Evolutionary conservation across 352 stramenopile species (phyloP).

Genomic region (Globisporangium rhizosaccharum): DNA sequence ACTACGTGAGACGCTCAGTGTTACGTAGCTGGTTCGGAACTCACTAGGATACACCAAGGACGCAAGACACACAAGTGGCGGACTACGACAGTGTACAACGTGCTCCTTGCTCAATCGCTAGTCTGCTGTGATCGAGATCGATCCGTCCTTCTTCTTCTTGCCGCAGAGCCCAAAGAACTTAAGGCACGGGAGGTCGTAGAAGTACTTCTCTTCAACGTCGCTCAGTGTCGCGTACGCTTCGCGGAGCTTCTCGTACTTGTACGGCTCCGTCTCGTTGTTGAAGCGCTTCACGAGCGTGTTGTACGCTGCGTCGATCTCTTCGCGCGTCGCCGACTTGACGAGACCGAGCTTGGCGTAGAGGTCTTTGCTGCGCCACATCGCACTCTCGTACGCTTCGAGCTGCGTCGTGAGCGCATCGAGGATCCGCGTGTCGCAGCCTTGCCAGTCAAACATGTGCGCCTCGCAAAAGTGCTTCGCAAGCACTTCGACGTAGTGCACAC

Average conservation of each 20-base stretch:
- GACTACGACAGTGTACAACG: too few species aligned
- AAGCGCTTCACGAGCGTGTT: conserved; percentile 78
- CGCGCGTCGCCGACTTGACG: conserved; percentile 53
- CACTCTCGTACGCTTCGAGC: conserved; percentile 65
- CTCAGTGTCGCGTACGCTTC: conserved; percentile 74
- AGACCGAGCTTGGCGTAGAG: conserved; percentile 78
- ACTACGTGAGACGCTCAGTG: too few species aligned
- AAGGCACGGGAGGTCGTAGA: conserved; percentile 78
- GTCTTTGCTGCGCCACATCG: conserved; percentile 74
- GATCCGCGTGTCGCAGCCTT: conserved; percentile 42
- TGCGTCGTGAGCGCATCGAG: conserved; percentile 49
- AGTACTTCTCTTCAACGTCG: conserved; percentile 80
- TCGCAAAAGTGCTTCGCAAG: conserved; percentile 58
- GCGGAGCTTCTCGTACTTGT: conserved; percentile 81
- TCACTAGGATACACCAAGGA: too few species aligned
- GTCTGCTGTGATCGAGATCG: conserved; percentile 71
- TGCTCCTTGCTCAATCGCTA: conserved; percentile 11
- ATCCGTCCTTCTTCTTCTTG: conserved; percentile 70
- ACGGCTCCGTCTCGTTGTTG: conserved; percentile 80
- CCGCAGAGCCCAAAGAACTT: conserved; percentile 81
- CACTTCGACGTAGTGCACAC: conserved; percentile 71
- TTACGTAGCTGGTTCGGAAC: too few species aligned
- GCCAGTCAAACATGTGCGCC: conserved; percentile 73
- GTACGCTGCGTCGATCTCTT: conserved; percentile 79
- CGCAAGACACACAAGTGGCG: too few species aligned